Base-by-base conservation (phyloP, 2,329 filamentous ascomycete genomes). In the Apiospora kogelbergensis region DNA sequence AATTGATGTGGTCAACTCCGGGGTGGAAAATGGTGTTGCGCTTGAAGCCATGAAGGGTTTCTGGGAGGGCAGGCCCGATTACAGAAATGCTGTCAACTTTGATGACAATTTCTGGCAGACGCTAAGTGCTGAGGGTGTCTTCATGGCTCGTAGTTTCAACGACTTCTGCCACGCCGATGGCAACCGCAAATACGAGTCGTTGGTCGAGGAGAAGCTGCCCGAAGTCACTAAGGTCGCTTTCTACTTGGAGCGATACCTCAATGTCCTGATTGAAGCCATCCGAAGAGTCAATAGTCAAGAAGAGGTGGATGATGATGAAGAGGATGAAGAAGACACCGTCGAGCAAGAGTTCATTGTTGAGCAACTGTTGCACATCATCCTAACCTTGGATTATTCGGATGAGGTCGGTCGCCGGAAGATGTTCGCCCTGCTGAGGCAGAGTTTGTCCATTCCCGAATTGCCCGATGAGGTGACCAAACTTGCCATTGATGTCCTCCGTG, bases 331-430 rank as follows among this genome's bases (percentile, higher is more conserved):
- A 75, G 93, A 97, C 73, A 92, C 92, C 0, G 91, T 94, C 7
- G 94, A 98, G 78, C 91, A 95, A 74, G 95, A 98, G 79, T 99
- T 99, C 75, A 93, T 98, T 71, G 93, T 98, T 46, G 95, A 98
- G 78, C 97, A 99, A 78, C 85, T 99, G 69, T 89, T 99, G 44
- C 92, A 98, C 75, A 97, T 99, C 76, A 93, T 94, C 6, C 86
- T 95, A 70, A 97, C 93, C 1, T 88, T 98, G 66, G 96, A 99
- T 80, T 99, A 98, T 80, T 95, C 93, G n/a, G 96, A 99, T 77
- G 96, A 98, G 80, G 93, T 97, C 71, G 96, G 96, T 65, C 89
- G 96, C 72, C 88, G 95, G 69, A 97, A 97, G 82, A 98, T 99
- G 94, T 98, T 97, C 78, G 90, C 93, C 22, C 86, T 98, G 42